Percentiles rank a stretch among this genome's conserved stretches.
Conservation (phyloP, 2,329 filamentous ascomycete species). For the Cladosporium sp. region DNA sequence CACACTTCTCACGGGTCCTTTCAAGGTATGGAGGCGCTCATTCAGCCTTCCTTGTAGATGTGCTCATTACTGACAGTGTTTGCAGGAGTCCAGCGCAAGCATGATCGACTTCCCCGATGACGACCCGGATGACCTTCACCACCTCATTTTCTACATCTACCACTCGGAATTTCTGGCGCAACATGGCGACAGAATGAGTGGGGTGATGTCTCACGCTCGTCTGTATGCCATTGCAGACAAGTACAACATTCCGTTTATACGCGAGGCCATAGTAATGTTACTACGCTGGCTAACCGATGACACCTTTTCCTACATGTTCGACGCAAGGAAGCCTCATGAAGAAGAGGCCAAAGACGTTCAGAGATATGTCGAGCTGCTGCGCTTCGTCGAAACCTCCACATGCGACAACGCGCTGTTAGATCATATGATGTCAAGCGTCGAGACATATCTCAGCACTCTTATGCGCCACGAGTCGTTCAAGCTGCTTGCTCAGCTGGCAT, state of each 20-base stretch:
- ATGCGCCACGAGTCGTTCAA: no score
- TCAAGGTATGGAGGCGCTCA: slow-evolving; percentile 16
- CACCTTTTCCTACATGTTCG: background rate
- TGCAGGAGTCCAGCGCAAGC: background rate
- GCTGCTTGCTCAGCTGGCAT: no score
- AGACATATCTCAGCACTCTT: no score
- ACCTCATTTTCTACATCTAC: background rate
- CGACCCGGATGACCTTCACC: background rate
- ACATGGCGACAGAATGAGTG: background rate
- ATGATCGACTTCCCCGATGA: background rate
- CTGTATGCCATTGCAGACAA: slow-evolving; percentile 38
- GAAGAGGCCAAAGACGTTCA: no score
- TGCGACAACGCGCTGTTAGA: no score
- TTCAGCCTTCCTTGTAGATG: background rate
- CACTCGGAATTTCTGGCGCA: background rate
- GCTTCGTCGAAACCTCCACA: no score
- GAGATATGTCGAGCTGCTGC: no score
- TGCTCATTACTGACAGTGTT: background rate
- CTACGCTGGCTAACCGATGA: no score
- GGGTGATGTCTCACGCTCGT: slow-evolving; percentile 21
- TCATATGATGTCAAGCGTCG: no score
- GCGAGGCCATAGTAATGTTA: no score
- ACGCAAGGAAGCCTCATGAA: background rate
- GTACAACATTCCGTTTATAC: slow-evolving; percentile 32
- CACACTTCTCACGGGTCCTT: slow-evolving; percentile 30